Base-by-base conservation (phyloP, 495 filamentous ascomycete species). In the Penicillium pancosmium region DNA sequence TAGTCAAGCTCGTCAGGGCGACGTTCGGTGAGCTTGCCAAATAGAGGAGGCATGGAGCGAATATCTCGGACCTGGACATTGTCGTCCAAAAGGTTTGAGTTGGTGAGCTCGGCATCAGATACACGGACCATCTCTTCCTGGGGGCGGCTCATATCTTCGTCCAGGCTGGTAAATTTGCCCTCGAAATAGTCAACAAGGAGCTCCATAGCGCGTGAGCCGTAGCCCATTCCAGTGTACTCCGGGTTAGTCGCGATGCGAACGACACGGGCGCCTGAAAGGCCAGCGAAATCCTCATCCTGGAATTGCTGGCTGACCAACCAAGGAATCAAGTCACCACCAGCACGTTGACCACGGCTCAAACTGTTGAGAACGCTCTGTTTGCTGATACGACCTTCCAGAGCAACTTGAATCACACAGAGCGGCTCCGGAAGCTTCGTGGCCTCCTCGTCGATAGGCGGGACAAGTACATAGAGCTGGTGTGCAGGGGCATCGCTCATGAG, bases 291-390 rank as follows among this genome's bases (percentile, higher is more conserved):
- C 62, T 96, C 91, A 65, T 99, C 95, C 69, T 98, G 95, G 78
- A 97, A 99, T 73, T 99, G 95, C 70, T 98, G 94, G 70, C 90
- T 93, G 54, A 99, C 90, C 43, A 98, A 83, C 95, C 95, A 99
- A 1, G 95, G 95, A 52, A 99, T 99, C 47, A 99, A 78, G 71
- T 99, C 95, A 57, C 95, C 95, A 19, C 92, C 90, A 9, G 93
- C 91, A 52, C 96, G 82, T 68, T 92, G 89, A 23, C 95, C 95
- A 64, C 95, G 85, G 68, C 88, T 92, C 59, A 99, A 74, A 67
- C 89, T 88, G 73, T 91, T 93, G 47, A 96, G 80, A 1, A 99
- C 92, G 68, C 91, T 96, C 63, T 96, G 86, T 61, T 86, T 87
- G 78, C 91, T 96, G 69, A 99, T 98, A 61, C 88, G 88, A 61